Evolutionary conservation across 1,284 basidiomycete genomes (phyloP), one percentile per base, ranked within the genome.

Genomic region (Sporisorium scitamineum): DNA sequence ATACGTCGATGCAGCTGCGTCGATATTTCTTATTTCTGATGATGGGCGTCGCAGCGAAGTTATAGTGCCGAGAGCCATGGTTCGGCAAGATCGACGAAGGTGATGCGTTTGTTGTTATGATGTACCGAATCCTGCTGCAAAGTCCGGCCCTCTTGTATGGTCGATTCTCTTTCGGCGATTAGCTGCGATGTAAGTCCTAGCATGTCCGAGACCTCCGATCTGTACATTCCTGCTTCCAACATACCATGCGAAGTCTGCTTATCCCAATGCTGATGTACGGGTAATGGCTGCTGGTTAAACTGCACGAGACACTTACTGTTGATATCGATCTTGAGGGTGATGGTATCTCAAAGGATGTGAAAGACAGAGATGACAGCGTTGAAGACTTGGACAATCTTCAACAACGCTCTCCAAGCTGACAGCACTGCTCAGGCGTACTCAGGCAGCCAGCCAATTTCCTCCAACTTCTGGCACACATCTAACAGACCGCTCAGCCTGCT

Each of bases 251-350:
- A 39, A 50, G 47, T 37, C 31, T 56, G 47, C 56, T 69, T 44
- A 16, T 26, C 9, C 8, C 20, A 3, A 0, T 59, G 20, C 26
- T 59, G 39, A 13, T 61, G 61, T 56, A 7, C 20, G 47, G n/a
- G 39, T 42, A 20, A 14, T 41, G 34, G 54, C 32, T 59, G 47
- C 52, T 72, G 47, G 31, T 41, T 39, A n/a, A 37, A 26, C 39
- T 9, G 50, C 9, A 16, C 22, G 16, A 14, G 47, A 64, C 59
- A 74, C 71, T 74, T 64, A 74, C 71, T 70, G 52, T 70, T 57
- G 60, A 74, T 74, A 74, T 74, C 66, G 66, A 68, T 74, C 71
- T 74, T 69, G 66, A 74, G 44, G 58, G 66, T 69, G 66, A 66
- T 73, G 70, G 70, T 73, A 69, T 73, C 62, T 50, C 69, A 70